phyloP scores from a whole-genome alignment of 2,329 filamentous ascomycete genomes.

The Pseudohalonectria lignicola region DNA sequence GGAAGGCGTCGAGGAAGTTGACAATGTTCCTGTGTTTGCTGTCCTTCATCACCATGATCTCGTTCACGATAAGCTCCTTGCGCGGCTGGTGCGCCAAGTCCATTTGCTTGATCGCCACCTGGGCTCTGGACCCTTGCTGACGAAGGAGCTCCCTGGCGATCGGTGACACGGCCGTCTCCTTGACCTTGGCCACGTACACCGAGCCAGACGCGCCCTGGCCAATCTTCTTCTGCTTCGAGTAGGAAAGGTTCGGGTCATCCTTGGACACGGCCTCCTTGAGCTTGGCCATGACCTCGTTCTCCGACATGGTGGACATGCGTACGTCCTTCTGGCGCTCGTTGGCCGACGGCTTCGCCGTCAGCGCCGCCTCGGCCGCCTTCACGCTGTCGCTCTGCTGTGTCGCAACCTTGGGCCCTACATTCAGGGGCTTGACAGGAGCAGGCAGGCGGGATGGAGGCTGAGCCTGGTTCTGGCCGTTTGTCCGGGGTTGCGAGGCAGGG shows the following conservation, averaged over 20 bases:
- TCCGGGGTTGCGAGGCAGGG: slow-evolving; percentile 34
- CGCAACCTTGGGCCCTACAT: slow-evolving; percentile 59
- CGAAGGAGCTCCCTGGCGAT: slow-evolving; percentile 70
- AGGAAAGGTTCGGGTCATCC: slow-evolving; percentile 86
- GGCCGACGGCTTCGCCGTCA: slow-evolving; percentile 69
- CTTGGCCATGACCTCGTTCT: slow-evolving; percentile 93
- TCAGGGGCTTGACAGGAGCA: slow-evolving; percentile 65
- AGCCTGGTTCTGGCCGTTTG: slow-evolving; percentile 32
- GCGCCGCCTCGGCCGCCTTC: slow-evolving; percentile 80
- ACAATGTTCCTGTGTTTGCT: slow-evolving; percentile 97
- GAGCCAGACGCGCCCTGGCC: slow-evolving; percentile 96
- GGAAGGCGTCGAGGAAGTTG: slow-evolving; percentile 94
- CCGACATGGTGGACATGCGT: slow-evolving; percentile 97
- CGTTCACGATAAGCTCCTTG: slow-evolving; percentile 97
- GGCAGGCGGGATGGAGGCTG: slow-evolving; percentile 39
- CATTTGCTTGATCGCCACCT: slow-evolving; percentile 99
- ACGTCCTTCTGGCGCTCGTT: slow-evolving; percentile 79
- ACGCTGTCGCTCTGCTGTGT: slow-evolving; percentile 50
- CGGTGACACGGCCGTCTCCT: slow-evolving; percentile 72
- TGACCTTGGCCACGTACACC: slow-evolving; percentile 94
- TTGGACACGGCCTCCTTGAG: slow-evolving; percentile 91
- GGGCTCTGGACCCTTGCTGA: slow-evolving; percentile 68
- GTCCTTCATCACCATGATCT: slow-evolving; percentile 99
- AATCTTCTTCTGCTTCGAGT: slow-evolving; percentile 99
- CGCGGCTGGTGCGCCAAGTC: slow-evolving; percentile 92